Evolutionary conservation across 306 rosid genomes (phyloP), one percentile per base, ranked within the genome.

Genomic region (Cucurbita moschata): DNA sequence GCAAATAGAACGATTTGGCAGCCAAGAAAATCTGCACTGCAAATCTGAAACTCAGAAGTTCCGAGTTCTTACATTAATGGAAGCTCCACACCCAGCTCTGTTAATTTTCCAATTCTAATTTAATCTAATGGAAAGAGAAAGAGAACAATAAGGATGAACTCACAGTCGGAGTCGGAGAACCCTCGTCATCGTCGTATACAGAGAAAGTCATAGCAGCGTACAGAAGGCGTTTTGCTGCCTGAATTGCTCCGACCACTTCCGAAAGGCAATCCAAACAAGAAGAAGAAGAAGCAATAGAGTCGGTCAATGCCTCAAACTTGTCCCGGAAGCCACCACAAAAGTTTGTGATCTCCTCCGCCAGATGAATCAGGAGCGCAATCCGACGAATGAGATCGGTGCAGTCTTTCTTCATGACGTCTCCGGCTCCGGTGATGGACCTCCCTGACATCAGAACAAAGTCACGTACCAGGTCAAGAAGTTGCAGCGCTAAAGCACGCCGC

Each of bases 371-470:
- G 16, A 94, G 81, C 6, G 96, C 87, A 84, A 94, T 94, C 89
- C 96, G 90, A 61, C 97, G 95, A 63, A 90, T 90, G 66, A 94
- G 92, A 89, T 94, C 97, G 78, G 92, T 87, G 77, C 91, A 89
- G 56, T 90, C 98, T 77, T 84, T 94, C 79, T 73, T 85, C 83
- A 88, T 89, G 46, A 72, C 21, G 5, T 79, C 85, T 23, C 77
- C 87, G 58, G 79, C 64, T 50, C 80, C 55, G 11, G 56, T 56
- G 12, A 67, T 62, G 43, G 53, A 30, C 4, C 82, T 84, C 7
- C 57, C 72, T 26, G 86, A 84, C 78, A 81, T 81, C 23, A 79
- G 78, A 50, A 81, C 72, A 68, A 94, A 84, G 72, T 89, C 97
- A 54, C 84, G 79, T 9, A 87, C 82, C 1, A 94, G 81, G 30